Conservation (phyloP, 2,329 filamentous ascomycete genomes). For the Fusarium neocosmosporiellum region DNA sequence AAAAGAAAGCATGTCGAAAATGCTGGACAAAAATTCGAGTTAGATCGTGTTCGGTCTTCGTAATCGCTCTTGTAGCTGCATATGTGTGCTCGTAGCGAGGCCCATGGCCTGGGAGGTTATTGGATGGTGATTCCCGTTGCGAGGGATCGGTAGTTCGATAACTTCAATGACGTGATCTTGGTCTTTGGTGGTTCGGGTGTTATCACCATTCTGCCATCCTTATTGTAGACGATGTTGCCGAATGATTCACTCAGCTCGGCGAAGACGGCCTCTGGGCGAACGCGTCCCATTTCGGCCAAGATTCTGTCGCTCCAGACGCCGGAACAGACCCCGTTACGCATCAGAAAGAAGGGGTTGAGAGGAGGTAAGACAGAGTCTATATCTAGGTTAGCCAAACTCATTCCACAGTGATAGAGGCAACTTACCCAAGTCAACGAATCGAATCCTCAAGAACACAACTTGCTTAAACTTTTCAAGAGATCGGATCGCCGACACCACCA, state of each 20-base stretch:
- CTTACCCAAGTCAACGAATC: conserved; percentile 78
- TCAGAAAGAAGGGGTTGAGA: conserved; percentile 78
- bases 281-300: conserved; percentile 67
- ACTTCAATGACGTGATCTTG: conserved; percentile 65
- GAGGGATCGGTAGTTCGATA: conserved; percentile 67
- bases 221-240: conserved; percentile 67
- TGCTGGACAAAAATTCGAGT: not conserved
- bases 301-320: conserved; percentile 80
- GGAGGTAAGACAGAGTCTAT: conserved; percentile 76
- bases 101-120: conserved; percentile 25
- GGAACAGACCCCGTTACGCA: conserved; percentile 69
- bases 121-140: conserved; percentile 52
- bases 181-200: conserved; percentile 65
- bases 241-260: conserved; percentile 73
- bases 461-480: conserved; percentile 68
- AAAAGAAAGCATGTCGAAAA: not conserved
- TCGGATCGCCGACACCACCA: conserved; percentile 72
- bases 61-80: not conserved
- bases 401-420: conserved; percentile 14
- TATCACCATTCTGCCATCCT: conserved; percentile 68
- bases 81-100: not conserved
- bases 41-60: not conserved
- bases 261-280: conserved; percentile 69
- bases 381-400: conserved; percentile 29
- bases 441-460: conserved; percentile 75